Percentiles rank a stretch among this genome's conserved stretches.
Evolutionary conservation across 2,329 filamentous ascomycete genomes (phyloP).

Genomic region (Venturia effusa): DNA sequence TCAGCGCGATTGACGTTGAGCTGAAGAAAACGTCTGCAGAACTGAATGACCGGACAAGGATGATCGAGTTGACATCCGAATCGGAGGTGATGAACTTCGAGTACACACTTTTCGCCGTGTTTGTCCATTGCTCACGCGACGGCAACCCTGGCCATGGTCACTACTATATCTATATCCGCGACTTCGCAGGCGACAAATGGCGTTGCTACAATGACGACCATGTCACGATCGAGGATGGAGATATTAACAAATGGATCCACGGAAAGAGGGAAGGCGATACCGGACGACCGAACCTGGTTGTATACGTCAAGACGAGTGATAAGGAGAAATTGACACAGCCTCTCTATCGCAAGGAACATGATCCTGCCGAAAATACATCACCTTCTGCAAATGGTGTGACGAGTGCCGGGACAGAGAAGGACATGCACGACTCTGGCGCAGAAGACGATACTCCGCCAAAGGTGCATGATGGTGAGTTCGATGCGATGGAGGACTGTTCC

Average conservation of each 20-base stretch:
- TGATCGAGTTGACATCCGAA: neutral
- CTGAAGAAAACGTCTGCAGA: too few species aligned
- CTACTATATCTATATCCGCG: conserved; percentile 95
- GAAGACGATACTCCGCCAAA: neutral
- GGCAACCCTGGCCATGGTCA: conserved; percentile 47
- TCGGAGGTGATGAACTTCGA: neutral
- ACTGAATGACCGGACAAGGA: neutral
- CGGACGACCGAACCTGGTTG: conserved; percentile 73
- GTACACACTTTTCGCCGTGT: conserved; percentile 48
- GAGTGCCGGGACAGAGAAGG: too few species aligned
- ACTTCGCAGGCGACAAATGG: conserved; percentile 74
- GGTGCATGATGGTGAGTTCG: neutral
- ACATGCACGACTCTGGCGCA: too few species aligned
- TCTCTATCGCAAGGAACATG: conserved; percentile 22
- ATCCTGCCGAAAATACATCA: neutral
- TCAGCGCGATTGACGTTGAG: neutral
- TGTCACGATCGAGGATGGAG: conserved; percentile 58
- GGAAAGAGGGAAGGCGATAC: conserved; percentile 36
- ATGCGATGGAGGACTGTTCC: neutral
- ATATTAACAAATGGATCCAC: conserved; percentile 17
- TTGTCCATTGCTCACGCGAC: conserved; percentile 66
- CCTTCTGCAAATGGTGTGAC: neutral
- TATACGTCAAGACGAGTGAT: conserved; percentile 63
- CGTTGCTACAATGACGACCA: conserved; percentile 86
- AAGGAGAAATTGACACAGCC: conserved; percentile 49